phyloP scores from a whole-genome alignment of 2,329 filamentous ascomycete species.

The Cladosporium sp. region DNA sequence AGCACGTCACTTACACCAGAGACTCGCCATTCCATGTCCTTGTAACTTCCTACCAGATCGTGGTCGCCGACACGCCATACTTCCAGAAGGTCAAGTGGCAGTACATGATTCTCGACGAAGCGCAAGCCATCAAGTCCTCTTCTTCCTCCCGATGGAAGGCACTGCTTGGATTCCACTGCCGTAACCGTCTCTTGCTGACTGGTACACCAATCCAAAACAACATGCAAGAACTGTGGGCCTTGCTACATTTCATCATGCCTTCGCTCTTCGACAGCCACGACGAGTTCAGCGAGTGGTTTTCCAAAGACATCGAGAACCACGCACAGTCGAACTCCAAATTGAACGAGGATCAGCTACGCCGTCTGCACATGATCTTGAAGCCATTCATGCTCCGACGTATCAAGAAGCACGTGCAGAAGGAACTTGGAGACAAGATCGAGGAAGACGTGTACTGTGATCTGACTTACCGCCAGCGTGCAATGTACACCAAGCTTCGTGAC shows the following conservation, averaged over 20 bases:
- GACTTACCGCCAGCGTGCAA: conserved; percentile 91
- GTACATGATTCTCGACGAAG: conserved; percentile 99
- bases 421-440: conserved; percentile 98
- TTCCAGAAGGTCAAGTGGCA: conserved; percentile 99
- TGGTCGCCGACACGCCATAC: conserved; percentile 93
- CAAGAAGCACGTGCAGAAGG: conserved; percentile 99
- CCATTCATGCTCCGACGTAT: conserved; percentile 99
- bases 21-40: conserved; percentile 95
- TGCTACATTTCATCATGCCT: conserved; percentile 99
- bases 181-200: conserved; percentile 88
- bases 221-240: conserved; percentile 98
- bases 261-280: conserved; percentile 93
- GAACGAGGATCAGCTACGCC: conserved; percentile 95
- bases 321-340: conserved; percentile 99
- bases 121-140: conserved; percentile 98
- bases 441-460: conserved; percentile 94
- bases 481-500: conserved; percentile 89
- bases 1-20: conserved; percentile 91
- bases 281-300: conserved; percentile 92
- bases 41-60: conserved; percentile 94
- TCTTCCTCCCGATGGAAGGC: conserved; percentile 97
- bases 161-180: conserved; percentile 87
- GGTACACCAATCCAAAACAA: conserved; percentile 99
- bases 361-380: conserved; percentile 97
- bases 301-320: conserved; percentile 95